Evolutionary conservation across 2,329 filamentous ascomycete species (phyloP).

Genomic region (Colletotrichum coccodes): DNA sequence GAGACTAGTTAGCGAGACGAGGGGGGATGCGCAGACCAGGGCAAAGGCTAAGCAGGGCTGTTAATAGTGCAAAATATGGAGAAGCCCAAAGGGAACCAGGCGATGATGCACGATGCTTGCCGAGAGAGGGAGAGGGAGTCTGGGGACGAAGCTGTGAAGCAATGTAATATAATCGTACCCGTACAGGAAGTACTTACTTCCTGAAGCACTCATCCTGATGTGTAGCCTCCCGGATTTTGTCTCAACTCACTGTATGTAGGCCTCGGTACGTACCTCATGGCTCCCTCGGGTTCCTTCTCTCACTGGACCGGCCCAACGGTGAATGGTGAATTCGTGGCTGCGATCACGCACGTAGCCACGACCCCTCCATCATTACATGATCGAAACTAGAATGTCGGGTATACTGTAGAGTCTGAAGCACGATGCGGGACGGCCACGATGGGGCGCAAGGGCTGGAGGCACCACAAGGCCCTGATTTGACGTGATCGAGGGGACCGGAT

Average conservation of each 20-base stretch:
- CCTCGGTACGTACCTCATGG: not conserved
- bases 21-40: constrained; percentile 11
- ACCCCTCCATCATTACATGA: constrained; percentile 30
- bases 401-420: constrained; percentile 18
- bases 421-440: not conserved
- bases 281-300: not conserved
- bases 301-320: constrained; percentile 22
- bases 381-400: constrained; percentile 30
- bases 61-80: constrained; percentile 30
- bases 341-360: constrained; percentile 25
- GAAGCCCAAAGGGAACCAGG: constrained; percentile 21
- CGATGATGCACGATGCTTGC: constrained; percentile 28
- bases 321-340: constrained; percentile 27
- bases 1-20: constrained; percentile 13
- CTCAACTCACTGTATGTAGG: not conserved
- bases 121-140: constrained; percentile 5
- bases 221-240: not conserved
- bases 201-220: not conserved
- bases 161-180: not conserved
- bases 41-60: constrained; percentile 25
- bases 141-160: constrained; percentile 16
- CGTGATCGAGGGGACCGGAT: not conserved
- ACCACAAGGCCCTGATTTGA: not conserved
- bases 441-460: not conserved
- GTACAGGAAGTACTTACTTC: not conserved